A percentile compares a stretch with the other conserved stretches of the same genome.
phyloP scores from a whole-genome alignment of 2,329 filamentous ascomycete genomes.

The Aspergillus ochraceus region DNA sequence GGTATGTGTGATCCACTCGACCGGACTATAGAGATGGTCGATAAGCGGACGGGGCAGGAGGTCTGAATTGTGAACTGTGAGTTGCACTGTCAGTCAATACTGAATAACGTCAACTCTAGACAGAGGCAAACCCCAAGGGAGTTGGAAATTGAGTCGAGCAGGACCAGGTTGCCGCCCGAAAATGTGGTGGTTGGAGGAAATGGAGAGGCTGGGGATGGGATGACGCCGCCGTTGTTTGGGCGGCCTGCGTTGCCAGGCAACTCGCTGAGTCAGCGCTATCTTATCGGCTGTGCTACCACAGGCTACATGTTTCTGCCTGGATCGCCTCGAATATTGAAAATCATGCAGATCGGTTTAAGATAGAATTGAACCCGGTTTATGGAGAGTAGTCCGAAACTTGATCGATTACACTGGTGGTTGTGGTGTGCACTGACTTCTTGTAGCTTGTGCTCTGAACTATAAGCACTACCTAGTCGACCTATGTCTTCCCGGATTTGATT shows the following conservation, averaged over 20 bases:
- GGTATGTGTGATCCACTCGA: not conserved
- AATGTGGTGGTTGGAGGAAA: slow-evolving; percentile 37
- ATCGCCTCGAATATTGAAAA: too few relatives aligned
- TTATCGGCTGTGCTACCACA: slow-evolving; percentile 9
- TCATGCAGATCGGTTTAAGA: too few relatives aligned
- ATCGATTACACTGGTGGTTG: too few relatives aligned
- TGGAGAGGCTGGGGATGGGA: slow-evolving; percentile 32
- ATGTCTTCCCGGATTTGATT: too few relatives aligned
- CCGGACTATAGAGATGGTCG: not conserved
- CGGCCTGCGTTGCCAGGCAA: slow-evolving; percentile 26
- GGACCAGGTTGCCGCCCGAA: slow-evolving; percentile 14
- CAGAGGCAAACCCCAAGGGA: slow-evolving; percentile 6
- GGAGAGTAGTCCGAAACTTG: too few relatives aligned
- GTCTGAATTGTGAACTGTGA: not conserved
- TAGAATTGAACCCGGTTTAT: too few relatives aligned
- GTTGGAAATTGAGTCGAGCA: slow-evolving; percentile 11
- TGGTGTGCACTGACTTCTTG: too few relatives aligned
- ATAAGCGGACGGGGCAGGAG: not conserved
- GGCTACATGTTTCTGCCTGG: too few relatives aligned
- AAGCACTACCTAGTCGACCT: too few relatives aligned
- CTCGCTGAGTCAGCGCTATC: slow-evolving; percentile 27
- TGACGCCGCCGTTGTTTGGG: slow-evolving; percentile 25
- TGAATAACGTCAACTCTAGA: not conserved
- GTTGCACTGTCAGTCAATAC: not conserved
- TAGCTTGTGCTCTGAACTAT: too few relatives aligned